These are phyloP conservation scores for Leucosporidium creatinivorum DNA, from an alignment of 768 basidiomycete genomes.

Conservation along the genomic window DNA sequence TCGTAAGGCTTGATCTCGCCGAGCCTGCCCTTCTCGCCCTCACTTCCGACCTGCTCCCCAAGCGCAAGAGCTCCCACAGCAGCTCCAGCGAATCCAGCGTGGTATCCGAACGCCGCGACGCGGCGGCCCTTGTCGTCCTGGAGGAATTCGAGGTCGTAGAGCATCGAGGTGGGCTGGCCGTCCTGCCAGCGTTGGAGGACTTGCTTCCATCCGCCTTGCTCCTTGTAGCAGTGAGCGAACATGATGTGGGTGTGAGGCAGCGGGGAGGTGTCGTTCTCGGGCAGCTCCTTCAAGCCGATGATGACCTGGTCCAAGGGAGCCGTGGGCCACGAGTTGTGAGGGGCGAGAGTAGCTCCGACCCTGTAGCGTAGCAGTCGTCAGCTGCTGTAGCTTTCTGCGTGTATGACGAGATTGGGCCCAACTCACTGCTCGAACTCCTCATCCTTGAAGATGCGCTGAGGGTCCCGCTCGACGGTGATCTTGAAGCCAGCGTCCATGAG, in stretches of 20 bases:
- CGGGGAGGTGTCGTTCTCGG: slow-evolving; percentile 63
- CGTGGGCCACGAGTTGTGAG: slow-evolving; percentile 78
- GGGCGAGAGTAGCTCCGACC: slow-evolving; percentile 79
- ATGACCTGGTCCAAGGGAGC: slow-evolving; percentile 71
- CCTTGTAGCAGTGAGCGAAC: slow-evolving; percentile 96
- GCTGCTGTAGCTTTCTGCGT: too few species aligned
- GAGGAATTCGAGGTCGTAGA: slow-evolving; percentile 95
- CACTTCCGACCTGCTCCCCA: slow-evolving; percentile 54
- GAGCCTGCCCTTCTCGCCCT: slow-evolving; percentile 50
- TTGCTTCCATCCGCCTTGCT: slow-evolving; percentile 82
- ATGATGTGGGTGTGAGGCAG: slow-evolving; percentile 93
- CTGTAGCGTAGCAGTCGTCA: slow-evolving; percentile 45
- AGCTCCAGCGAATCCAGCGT: slow-evolving; percentile 93
- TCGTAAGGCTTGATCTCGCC: slow-evolving; percentile 69
- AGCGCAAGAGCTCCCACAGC: slow-evolving; percentile 72
- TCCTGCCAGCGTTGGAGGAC: slow-evolving; percentile 76
- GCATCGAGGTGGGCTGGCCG: slow-evolving; percentile 59
- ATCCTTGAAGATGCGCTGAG: slow-evolving; percentile 89
- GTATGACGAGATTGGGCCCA: not conserved
- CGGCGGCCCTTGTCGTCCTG: slow-evolving; percentile 74
- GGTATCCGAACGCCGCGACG: slow-evolving; percentile 95
- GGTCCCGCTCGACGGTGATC: slow-evolving; percentile 84
- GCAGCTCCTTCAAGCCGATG: slow-evolving; percentile 94
- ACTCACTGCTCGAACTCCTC: slow-evolving; percentile 85
- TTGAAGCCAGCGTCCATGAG: slow-evolving; percentile 85